Evolutionary conservation across 345 rosid species (phyloP).

Genomic region (Eucalyptus guilfoylei): DNA sequence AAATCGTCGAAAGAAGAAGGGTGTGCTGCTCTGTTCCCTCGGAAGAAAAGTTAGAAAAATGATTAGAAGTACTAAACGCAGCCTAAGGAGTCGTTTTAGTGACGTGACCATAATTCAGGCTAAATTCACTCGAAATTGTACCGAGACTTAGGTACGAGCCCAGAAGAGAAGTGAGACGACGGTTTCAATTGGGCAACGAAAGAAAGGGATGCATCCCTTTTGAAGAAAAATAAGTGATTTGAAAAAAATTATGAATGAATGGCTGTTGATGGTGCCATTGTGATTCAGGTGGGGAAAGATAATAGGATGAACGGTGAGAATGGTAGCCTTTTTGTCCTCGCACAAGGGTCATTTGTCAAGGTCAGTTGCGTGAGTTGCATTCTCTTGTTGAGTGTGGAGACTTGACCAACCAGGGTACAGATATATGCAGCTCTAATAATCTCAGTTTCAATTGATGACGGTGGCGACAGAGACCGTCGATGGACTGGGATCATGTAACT

Average conservation of each 20-base stretch:
- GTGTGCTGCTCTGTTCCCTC: neutral
- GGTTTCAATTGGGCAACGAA: neutral
- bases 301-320: neutral
- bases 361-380: neutral
- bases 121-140: neutral
- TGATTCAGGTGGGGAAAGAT: neutral
- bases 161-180: neutral
- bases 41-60: neutral
- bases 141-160: neutral
- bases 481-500: neutral
- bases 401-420: neutral
- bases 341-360: neutral
- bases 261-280: neutral
- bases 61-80: neutral
- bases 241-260: neutral
- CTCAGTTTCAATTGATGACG: neutral
- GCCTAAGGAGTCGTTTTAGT: neutral
- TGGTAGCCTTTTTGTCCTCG: neutral
- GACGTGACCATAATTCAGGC: neutral
- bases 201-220: too few relatives aligned
- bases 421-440: neutral
- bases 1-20: neutral
- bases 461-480: accelerated
- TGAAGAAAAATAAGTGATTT: too few relatives aligned
- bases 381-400: neutral